Conservation (phyloP, 345 rosid genomes). For the Garcia nutans region DNA sequence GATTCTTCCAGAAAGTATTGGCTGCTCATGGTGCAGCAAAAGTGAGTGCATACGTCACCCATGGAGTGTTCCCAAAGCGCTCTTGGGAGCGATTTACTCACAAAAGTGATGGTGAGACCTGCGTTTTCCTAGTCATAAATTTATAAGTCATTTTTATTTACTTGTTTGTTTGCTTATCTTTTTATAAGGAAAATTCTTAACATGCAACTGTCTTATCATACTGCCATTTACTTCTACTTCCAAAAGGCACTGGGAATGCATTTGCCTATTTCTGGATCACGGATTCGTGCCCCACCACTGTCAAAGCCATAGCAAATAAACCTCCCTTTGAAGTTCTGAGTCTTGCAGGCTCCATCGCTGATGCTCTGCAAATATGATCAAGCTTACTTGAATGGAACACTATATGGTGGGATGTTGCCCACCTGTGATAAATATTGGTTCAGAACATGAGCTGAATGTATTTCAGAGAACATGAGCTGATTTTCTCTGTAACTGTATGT, state of each 20-base stretch:
- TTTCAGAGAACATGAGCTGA: too few relatives aligned
- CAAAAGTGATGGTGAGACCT: constrained; percentile 51
- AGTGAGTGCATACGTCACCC: constrained; percentile 97
- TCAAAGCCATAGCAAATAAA: constrained; percentile 63
- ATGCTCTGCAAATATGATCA: constrained; percentile 74
- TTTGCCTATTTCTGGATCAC: constrained; percentile 94
- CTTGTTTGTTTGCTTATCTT: neutral
- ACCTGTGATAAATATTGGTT: neutral
- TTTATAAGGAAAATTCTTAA: neutral
- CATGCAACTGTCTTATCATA: constrained; percentile 8
- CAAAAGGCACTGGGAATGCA: constrained; percentile 49
- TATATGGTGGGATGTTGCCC: neutral
- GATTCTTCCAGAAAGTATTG: constrained; percentile 71
- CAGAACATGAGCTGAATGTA: too few relatives aligned
- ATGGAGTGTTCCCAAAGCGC: constrained; percentile 86
- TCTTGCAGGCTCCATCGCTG: constrained; percentile 88
- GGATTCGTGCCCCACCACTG: constrained; percentile 90
- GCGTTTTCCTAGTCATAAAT: neutral
- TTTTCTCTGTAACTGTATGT: too few relatives aligned
- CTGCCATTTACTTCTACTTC: constrained; percentile 6
- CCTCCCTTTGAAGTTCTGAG: constrained; percentile 91
- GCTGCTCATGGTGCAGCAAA: constrained; percentile 84
- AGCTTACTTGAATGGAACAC: neutral
- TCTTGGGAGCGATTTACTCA: constrained; percentile 88
- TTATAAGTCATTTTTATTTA: neutral